Conservation (phyloP, 2,329 filamentous ascomycete species). For the Cadophora sp. region DNA sequence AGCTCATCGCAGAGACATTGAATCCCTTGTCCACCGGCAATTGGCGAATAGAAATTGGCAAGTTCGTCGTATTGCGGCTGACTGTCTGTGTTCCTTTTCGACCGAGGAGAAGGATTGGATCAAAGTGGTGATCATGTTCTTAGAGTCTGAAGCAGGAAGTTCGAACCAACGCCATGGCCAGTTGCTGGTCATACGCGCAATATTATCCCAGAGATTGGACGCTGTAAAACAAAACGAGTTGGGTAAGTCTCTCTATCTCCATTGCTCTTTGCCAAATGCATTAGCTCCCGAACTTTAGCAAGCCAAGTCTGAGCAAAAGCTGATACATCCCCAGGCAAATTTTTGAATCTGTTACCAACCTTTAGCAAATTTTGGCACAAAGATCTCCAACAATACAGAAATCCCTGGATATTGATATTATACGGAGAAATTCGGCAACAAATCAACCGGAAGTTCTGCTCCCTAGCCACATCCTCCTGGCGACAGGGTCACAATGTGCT, state of each 20-base stretch:
- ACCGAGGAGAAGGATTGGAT: constrained; percentile 58
- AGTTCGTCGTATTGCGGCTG: constrained; percentile 79
- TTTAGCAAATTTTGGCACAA: not conserved
- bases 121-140: constrained; percentile 45
- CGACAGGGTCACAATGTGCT: not conserved
- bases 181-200: constrained; percentile 61
- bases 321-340: not conserved
- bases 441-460: not conserved
- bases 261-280: not conserved
- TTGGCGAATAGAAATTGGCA: constrained; percentile 78
- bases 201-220: not conserved
- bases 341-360: not conserved
- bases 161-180: constrained; percentile 65
- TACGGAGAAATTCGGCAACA: not conserved
- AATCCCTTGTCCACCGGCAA: constrained; percentile 64
- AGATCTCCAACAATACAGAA: not conserved
- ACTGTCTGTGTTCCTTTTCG: constrained; percentile 71
- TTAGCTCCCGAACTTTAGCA: not conserved
- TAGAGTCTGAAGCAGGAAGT: constrained; percentile 40
- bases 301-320: not conserved
- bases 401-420: not conserved
- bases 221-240: not conserved
- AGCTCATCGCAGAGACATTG: constrained; percentile 59
- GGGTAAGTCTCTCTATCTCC: not conserved
- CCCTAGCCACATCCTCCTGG: not conserved